A percentile compares a stretch with the other conserved stretches of the same genome.
These are phyloP conservation scores for Phoma sp. DNA, from an alignment of 2,329 filamentous ascomycete genomes.

Conservation along the genomic window DNA sequence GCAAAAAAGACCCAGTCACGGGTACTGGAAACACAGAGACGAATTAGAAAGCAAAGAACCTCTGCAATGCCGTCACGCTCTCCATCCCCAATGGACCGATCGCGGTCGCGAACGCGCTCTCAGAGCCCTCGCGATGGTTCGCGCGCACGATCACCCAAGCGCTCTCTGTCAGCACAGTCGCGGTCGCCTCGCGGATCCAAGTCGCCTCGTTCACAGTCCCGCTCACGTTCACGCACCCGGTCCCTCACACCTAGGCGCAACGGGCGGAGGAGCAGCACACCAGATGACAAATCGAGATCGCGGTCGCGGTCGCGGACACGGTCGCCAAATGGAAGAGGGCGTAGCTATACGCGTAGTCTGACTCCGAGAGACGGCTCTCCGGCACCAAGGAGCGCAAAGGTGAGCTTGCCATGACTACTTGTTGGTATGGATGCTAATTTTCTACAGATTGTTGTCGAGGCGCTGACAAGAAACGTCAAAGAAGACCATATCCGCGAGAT, in stretches of 20 bases:
- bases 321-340: slow-evolving; percentile 36
- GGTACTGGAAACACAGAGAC: too few relatives aligned
- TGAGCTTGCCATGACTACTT: slow-evolving; percentile 15
- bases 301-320: slow-evolving; percentile 33
- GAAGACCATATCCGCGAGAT: slow-evolving; percentile 89
- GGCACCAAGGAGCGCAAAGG: slow-evolving; percentile 49
- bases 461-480: slow-evolving; percentile 92
- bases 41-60: neutral
- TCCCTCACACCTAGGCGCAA: slow-evolving; percentile 44
- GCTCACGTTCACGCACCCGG: slow-evolving; percentile 33
- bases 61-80: slow-evolving; percentile 33
- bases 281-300: slow-evolving; percentile 35
- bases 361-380: slow-evolving; percentile 43
- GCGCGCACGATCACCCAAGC: slow-evolving; percentile 37
- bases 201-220: slow-evolving; percentile 46
- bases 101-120: slow-evolving; percentile 31
- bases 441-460: slow-evolving; percentile 87
- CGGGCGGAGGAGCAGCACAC: slow-evolving; percentile 44
- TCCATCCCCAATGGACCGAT: slow-evolving; percentile 24
- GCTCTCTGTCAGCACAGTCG: slow-evolving; percentile 32
- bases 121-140: slow-evolving; percentile 53
- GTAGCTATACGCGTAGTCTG: slow-evolving; percentile 45
- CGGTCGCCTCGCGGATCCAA: slow-evolving; percentile 46
- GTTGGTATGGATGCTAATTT: too few relatives aligned
- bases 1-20: neutral